phyloP scores from a whole-genome alignment of 192 early-diverging fungal species.

The Coemansia sp. region DNA sequence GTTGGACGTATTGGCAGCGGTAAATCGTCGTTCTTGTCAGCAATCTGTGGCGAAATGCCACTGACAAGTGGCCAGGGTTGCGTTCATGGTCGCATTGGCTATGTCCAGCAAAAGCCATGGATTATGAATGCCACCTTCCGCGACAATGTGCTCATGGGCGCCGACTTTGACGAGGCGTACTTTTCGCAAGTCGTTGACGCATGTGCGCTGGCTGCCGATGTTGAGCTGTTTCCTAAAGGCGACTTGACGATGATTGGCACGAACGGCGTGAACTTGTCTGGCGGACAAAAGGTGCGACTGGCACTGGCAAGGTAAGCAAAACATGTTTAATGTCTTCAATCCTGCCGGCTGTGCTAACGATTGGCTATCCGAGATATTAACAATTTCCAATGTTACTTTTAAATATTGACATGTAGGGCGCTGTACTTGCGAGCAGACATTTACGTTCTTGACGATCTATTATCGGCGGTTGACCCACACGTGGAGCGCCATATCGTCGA shows the following conservation, averaged over 20 bases:
- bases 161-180: conserved; percentile 28
- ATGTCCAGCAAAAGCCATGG: conserved; percentile 46
- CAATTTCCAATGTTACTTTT: background rate
- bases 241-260: conserved; percentile 61
- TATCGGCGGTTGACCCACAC: too few relatives aligned
- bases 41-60: conserved; percentile 86
- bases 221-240: conserved; percentile 19
- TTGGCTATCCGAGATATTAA: background rate
- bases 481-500: too few relatives aligned
- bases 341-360: too few relatives aligned
- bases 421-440: too few relatives aligned
- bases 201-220: conserved; percentile 35
- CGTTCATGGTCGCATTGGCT: conserved; percentile 62
- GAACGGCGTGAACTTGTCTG: conserved; percentile 61
- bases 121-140: conserved; percentile 48
- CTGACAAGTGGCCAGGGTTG: conserved; percentile 65
- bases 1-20: conserved; percentile 83
- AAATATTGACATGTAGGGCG: background rate
- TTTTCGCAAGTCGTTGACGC: conserved; percentile 26
- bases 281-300: conserved; percentile 67
- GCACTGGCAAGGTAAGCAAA: conserved; percentile 58
- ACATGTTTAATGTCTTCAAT: too few relatives aligned
- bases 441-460: too few relatives aligned
- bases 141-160: conserved; percentile 52
- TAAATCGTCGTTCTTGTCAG: conserved; percentile 64